Conservation (phyloP, 2,329 filamentous ascomycete species). For the Escovopsis sp. region DNA sequence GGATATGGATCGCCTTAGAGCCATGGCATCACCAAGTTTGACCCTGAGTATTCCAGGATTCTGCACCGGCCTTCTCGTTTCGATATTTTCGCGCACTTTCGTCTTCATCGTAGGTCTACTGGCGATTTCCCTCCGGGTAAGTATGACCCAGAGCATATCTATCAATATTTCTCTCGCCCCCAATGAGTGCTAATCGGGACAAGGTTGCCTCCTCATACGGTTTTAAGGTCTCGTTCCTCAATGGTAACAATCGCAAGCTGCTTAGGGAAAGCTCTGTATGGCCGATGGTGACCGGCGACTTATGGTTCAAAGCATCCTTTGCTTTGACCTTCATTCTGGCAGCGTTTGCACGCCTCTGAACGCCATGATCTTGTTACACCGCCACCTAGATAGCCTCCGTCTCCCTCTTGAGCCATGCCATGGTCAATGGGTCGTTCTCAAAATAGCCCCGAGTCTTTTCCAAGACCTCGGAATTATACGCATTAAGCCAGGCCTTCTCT, state of each 20-base stretch:
- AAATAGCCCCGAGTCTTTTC: slow-evolving; percentile 72
- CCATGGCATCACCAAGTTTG: background rate
- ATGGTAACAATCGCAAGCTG: slow-evolving; percentile 23
- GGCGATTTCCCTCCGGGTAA: slow-evolving; percentile 49
- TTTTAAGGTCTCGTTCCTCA: slow-evolving; percentile 22
- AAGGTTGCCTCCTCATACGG: slow-evolving; percentile 31
- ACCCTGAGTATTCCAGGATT: slow-evolving; percentile 31
- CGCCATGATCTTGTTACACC: background rate
- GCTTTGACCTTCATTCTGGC: slow-evolving; percentile 59
- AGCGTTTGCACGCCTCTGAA: slow-evolving; percentile 30
- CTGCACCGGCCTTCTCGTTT: slow-evolving; percentile 47
- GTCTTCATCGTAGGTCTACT: slow-evolving; percentile 51
- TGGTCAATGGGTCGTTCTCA: slow-evolving; percentile 52
- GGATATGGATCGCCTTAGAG: background rate
- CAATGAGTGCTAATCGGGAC: slow-evolving; percentile 3
- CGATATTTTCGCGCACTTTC: slow-evolving; percentile 55
- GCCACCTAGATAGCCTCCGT: slow-evolving; percentile 44
- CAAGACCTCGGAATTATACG: slow-evolving; percentile 67
- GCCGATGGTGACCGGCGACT: slow-evolving; percentile 39
- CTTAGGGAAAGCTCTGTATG: slow-evolving; percentile 25
- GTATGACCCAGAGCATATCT: slow-evolving; percentile 8
- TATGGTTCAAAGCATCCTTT: slow-evolving; percentile 55
- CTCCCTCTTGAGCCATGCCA: slow-evolving; percentile 75
- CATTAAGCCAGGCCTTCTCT: slow-evolving; percentile 79
- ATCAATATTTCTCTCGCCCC: slow-evolving; percentile 1